Percentiles rank a stretch among this genome's conserved stretches.
These are phyloP conservation scores for Avicennia marina DNA, from an alignment of 257 asterid species.

Conservation along the genomic window DNA sequence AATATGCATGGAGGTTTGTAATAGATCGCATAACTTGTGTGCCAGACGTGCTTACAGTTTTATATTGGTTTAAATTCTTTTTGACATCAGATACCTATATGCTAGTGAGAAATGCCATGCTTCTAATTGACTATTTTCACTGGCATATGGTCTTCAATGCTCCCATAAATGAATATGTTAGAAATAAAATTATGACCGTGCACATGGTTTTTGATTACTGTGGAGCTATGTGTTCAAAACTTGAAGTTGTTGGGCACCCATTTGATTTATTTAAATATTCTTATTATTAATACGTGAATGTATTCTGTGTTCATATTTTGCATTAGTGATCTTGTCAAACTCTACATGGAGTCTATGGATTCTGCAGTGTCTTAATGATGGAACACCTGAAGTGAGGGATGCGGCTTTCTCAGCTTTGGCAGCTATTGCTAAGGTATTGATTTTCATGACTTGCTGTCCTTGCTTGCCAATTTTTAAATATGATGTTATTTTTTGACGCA, in stretches of 20 bases:
- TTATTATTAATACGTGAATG: neutral
- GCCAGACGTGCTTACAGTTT: no score
- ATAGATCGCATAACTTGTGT: conserved; percentile 11
- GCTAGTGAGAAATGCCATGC: no score
- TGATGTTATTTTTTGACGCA: conserved; percentile 4
- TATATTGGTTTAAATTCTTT: neutral
- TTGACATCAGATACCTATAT: no score
- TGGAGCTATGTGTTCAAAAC: no score
- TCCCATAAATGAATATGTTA: no score
- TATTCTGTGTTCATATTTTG: neutral
- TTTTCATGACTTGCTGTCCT: no score
- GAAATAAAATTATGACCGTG: no score
- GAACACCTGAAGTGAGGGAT: conserved; percentile 99
- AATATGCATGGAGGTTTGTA: conserved; percentile 97
- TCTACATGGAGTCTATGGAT: conserved; percentile 12
- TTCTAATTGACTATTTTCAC: no score
- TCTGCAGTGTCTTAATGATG: conserved; percentile 87
- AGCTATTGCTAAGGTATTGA: conserved; percentile 83
- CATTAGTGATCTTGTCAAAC: conserved; percentile 3
- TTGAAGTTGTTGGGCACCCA: no score
- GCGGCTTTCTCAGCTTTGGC: conserved; percentile 97
- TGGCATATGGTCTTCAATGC: no score
- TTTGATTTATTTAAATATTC: no score
- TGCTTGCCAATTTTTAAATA: neutral
- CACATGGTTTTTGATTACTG: no score